Evolutionary conservation across 371 early-diverging fungal species (phyloP).

Genomic region (Circinella minor): DNA sequence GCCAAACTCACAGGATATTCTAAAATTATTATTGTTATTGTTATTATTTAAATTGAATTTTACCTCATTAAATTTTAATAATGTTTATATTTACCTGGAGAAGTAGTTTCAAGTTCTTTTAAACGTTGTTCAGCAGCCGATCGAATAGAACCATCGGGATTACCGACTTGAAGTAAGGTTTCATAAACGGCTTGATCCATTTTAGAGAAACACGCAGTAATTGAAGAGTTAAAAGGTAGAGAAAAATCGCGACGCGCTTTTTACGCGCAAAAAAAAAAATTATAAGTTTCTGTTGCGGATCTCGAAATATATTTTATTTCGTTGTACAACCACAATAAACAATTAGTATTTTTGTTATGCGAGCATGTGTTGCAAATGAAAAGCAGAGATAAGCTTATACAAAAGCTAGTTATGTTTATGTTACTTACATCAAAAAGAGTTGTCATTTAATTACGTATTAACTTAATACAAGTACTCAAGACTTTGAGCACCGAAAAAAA

Average conservation of each 20-base stretch:
- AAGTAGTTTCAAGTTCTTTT: slow-evolving; percentile 65
- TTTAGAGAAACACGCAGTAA: neutral
- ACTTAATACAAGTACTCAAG: too few species aligned
- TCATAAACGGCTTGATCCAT: slow-evolving; percentile 81
- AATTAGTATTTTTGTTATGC: too few species aligned
- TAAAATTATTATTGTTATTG: slow-evolving; percentile 5
- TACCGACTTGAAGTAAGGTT: slow-evolving; percentile 69
- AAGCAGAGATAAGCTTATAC: too few species aligned
- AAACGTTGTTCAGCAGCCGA: slow-evolving; percentile 72
- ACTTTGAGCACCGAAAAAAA: too few species aligned
- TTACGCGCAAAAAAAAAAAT: too few species aligned
- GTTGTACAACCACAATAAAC: too few species aligned
- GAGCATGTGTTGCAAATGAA: too few species aligned
- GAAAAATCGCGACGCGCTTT: neutral
- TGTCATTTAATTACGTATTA: too few species aligned
- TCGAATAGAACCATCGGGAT: slow-evolving; percentile 70
- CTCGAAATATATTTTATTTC: too few species aligned
- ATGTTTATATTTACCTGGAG: slow-evolving; percentile 50
- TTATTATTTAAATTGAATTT: neutral
- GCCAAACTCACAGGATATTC: slow-evolving; percentile 73
- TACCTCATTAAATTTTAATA: neutral
- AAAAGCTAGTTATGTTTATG: too few species aligned
- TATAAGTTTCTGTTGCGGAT: too few species aligned
- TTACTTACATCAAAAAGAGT: too few species aligned
- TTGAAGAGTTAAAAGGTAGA: neutral